Percentiles rank a stretch among this genome's conserved stretches.
Conservation (phyloP, 2,329 filamentous ascomycete genomes). For the Talaromyces sp. region DNA sequence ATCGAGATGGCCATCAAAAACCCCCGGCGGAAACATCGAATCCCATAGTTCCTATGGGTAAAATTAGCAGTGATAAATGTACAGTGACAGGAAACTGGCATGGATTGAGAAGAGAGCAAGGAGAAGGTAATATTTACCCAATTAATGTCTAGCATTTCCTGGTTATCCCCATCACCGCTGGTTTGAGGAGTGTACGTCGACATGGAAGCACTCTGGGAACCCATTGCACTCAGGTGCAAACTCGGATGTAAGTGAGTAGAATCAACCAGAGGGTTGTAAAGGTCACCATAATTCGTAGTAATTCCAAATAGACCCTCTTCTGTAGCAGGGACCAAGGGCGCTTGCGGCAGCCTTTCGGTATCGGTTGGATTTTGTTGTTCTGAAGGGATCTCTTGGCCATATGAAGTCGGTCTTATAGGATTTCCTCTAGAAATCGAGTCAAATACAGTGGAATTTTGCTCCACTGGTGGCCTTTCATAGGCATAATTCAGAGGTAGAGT, state of each 20-base stretch:
- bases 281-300: neutral
- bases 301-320: neutral
- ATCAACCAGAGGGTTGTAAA: neutral
- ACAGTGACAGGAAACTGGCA: neutral
- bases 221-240: neutral
- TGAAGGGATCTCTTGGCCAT: neutral
- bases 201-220: neutral
- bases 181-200: neutral
- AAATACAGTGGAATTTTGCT: neutral
- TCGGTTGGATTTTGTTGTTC: neutral
- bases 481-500: neutral
- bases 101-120: neutral
- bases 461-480: neutral
- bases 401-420: neutral
- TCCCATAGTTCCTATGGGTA: neutral
- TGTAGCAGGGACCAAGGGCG: neutral
- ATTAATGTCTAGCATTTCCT: neutral
- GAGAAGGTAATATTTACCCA: neutral
- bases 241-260: neutral
- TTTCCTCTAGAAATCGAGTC: neutral
- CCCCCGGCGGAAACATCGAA: constrained; percentile 1
- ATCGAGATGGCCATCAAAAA: constrained; percentile 3
- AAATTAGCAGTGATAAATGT: neutral
- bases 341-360: neutral
- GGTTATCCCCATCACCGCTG: neutral